Base-by-base conservation (phyloP, 257 asterid genomes). In the Solanum bulbocastanum region DNA sequence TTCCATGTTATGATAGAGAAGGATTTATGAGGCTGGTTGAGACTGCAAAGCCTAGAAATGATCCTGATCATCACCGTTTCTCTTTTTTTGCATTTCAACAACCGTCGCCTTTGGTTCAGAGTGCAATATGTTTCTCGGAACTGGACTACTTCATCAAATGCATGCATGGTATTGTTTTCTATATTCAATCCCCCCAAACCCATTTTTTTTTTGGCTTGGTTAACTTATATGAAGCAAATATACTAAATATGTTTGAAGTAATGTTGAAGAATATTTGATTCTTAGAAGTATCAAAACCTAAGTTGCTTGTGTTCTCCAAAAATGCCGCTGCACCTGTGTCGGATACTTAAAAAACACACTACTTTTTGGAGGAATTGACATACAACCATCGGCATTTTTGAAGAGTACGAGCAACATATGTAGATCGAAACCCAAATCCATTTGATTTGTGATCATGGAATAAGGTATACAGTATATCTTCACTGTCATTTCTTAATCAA, bases 141-240 rank as follows among this genome's bases (percentile, higher is more conserved):
- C 79, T 94, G 49, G 94, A 94, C 40, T 87, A 91, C 93, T 92
- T 95, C 44, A 86, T 95, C 42, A 93, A 92, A 91, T 86, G 90
- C 90, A 93, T 95, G 98, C 98, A 95, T 10, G 97, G 96, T 91
- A 88, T 88, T 90, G 82, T 89, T 72, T 85, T 87, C 62, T 88
- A 39, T 66, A 23, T 35, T 83, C 14, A 33, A 62, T 62, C 69
- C 0, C 6, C 52, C 20, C 56, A n/a, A n/a, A n/a, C 18, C 4
- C 5, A 12, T 44, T 44, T 46, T 83, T n/a, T 2, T 60, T 23
- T 36, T 62, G 1, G 58, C 27, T 36, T 30, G 12, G 23, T 23
- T 83, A 33, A 22, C 69, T 46, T 83, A 52, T 49, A 49, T 35
- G 33, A 82, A 44, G 71, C 37, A 60, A 40, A 32, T 84, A 84